Percentiles rank a stretch among this genome's conserved stretches.
Evolutionary conservation across 2,329 filamentous ascomycete species (phyloP).

Genomic region (Coniochaeta sp.): DNA sequence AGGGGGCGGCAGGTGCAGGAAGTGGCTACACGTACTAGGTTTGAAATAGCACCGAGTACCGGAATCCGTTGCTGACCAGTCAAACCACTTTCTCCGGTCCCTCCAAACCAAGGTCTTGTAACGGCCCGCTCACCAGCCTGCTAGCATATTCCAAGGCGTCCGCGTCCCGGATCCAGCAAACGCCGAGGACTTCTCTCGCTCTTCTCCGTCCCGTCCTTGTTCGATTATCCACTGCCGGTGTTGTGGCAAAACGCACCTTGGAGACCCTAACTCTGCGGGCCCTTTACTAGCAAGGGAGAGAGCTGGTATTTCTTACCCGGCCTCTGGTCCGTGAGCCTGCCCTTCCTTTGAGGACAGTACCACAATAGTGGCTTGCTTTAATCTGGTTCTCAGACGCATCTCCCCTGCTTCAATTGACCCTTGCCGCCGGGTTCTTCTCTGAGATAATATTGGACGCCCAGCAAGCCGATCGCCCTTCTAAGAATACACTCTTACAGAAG

Average conservation of each 20-base stretch:
- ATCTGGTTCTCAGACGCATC: neutral
- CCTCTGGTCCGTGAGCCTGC: neutral
- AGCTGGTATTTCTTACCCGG: neutral
- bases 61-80: neutral
- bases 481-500: neutral
- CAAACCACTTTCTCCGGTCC: neutral
- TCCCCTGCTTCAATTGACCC: neutral
- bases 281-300: neutral
- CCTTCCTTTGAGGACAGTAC: neutral
- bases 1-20: neutral
- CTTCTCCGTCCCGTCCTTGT: neutral
- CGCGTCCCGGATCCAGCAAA: neutral
- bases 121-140: constrained; percentile 1
- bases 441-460: neutral
- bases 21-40: neutral
- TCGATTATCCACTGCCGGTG: neutral
- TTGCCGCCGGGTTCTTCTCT: neutral
- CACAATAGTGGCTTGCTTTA: neutral
- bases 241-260: neutral
- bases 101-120: neutral
- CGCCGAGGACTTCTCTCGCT: neutral
- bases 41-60: neutral
- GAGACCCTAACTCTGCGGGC: neutral
- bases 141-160: neutral
- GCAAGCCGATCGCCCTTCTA: neutral